Evolutionary conservation across 108 stramenopile species (phyloP), one percentile per base, ranked within the genome.

Genomic region (Cyclotella atomus): DNA sequence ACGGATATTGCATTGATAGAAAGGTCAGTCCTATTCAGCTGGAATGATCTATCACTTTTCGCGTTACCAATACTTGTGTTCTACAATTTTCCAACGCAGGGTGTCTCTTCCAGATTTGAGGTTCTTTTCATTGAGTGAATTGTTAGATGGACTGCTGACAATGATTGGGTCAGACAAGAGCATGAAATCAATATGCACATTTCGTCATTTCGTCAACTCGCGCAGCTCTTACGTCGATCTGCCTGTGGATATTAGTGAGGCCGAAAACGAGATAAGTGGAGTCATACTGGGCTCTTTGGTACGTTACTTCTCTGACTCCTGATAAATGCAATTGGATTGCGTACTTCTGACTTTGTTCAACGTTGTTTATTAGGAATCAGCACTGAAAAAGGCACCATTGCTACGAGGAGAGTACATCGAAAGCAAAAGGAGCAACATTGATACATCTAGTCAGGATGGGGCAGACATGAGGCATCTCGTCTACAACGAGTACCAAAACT

Each of bases 191-290:
- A 21, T 17, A n/a, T 76, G 75, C 24, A 69, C 59, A 3, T 76
- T 68, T 70, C 41, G 23, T 4, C 36, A 52, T 20, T 76, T 41
- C 27, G 28, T 60, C 2, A 3, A 69, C 19, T 14, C 33, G 15
- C 15, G 75, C 2, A 70, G 3, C 17, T 33, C 25, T 2, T 36
- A 69, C 32, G 17, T 2, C 12, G 41, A 34, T 5, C n/a, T 62
- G 34, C 35, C 43, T 9, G 8, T 44, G 5, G 61, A 62, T 38
- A 17, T 24, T 21, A 62, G 21, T 21, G 61, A 62, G 24, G 61
- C 61, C 4, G 61, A 62, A 36, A 62, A 76, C 55, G 75, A 76
- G 28, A 69, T 76, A 24, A 53, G 68, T 45, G 75, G 75, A 19
- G 75, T 76, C 2, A 76, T 76, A 20, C n/a, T 67, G 30, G 75